Evolutionary conservation across 345 rosid genomes (phyloP).

Genomic region (Luvunga scandens): DNA sequence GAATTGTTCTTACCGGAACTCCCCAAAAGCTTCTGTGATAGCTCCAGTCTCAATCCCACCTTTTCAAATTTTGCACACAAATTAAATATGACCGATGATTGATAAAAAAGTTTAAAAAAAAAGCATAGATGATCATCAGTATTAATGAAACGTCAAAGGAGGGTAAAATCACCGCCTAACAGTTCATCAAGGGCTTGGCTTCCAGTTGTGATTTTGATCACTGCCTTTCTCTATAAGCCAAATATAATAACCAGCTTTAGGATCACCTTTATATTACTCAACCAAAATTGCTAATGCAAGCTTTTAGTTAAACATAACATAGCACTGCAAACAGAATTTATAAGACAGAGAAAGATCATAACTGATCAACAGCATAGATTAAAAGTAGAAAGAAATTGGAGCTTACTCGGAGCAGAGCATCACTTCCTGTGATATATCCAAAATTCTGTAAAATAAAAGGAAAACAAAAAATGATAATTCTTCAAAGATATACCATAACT

Average conservation of each 20-base stretch:
- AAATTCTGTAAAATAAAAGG: constrained; percentile 45
- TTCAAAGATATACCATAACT: background rate
- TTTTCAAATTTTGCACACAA: constrained; percentile 27
- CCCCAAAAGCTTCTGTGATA: constrained; percentile 95
- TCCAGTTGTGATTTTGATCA: constrained; percentile 85
- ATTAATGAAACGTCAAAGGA: background rate
- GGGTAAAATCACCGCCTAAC: constrained; percentile 56
- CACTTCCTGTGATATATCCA: constrained; percentile 91
- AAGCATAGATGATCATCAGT: background rate
- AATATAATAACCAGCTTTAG: constrained; percentile 5
- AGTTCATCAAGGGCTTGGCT: constrained; percentile 94
- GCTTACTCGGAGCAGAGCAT: constrained; percentile 81
- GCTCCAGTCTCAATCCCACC: constrained; percentile 83
- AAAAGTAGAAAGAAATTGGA: background rate
- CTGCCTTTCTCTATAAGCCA: constrained; percentile 52
- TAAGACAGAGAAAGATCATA: background rate
- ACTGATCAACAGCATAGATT: background rate
- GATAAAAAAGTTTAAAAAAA: background rate
- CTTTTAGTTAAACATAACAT: background rate
- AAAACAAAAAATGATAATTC: background rate
- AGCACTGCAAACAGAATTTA: background rate
- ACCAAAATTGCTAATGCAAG: background rate
- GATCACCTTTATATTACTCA: background rate
- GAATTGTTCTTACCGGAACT: constrained; percentile 58
- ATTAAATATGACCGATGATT: background rate